Evolutionary conservation across 2,329 filamentous ascomycete genomes (phyloP), one percentile per base, ranked within the genome.

Genomic region (Waltergamsia citrina): DNA sequence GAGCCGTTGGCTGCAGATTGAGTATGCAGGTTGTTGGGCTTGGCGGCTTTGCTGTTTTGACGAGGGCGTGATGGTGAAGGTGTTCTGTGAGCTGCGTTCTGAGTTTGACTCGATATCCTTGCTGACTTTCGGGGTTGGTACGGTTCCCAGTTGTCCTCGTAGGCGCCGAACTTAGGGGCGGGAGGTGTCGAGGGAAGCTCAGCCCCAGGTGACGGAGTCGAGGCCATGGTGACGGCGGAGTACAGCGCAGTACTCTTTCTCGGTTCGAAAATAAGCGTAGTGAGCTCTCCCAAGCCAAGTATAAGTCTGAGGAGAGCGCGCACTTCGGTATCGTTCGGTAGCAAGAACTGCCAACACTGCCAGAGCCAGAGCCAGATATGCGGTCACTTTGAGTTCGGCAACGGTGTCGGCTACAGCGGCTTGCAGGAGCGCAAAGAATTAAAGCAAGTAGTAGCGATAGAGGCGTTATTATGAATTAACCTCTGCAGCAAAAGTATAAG

Each of bases 61-160:
- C 11, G 9, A 6, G 8, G 28, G 28, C 20, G 22, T 7, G 60
- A 46, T 42, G 57, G 71, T 4, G 72, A 76, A 16, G 75, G 73
- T 2, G 74, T 79, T 54, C 67, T 68, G 48, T 65, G 57, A 39
- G 58, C 47, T 29, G 58, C 48, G 43, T 66, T 65, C 46, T 77
- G 70, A 27, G 67, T 65, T 37, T 73, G n/a, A n/a, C n/a, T n/a
- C n/a, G n/a, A 74, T 44, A 84, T 68, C 43, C 81, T 72, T 39
- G 71, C 69, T 4, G 78, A 82, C 48, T 82, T 81, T 53, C 81
- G 73, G 35, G 80, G 78, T 39, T 78, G 76, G 51, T 78, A 87
- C 29, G 82, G 82, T 49, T 84, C 72, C 66, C 79, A 87, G 41
- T 66, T 60, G 56, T 88, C 82, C 43, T 69, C 65, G 47, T 33